Percentiles rank a stretch among this genome's conserved stretches.
phyloP scores from a whole-genome alignment of 31 red algal genomes.

The Asparagopsis taxiformis region DNA sequence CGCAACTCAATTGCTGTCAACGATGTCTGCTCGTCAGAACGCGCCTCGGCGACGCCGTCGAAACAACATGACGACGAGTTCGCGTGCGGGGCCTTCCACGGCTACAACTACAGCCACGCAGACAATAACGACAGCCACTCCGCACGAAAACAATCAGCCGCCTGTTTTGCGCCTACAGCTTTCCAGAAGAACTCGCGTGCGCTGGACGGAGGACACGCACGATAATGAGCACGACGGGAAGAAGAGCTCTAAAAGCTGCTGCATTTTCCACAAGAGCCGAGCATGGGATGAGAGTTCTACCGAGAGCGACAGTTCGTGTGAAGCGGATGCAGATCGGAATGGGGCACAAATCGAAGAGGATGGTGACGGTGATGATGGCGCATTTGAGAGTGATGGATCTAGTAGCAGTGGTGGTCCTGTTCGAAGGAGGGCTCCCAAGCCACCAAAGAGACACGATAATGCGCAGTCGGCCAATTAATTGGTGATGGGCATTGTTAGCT shows the following conservation, averaged over 20 bases:
- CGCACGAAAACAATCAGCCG: no score
- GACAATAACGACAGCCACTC: not conserved
- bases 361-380: not conserved
- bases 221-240: constrained; percentile 92
- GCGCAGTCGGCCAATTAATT: no score
- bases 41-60: no score
- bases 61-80: no score
- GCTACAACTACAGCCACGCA: not conserved
- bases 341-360: no score
- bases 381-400: not conserved
- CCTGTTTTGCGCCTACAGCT: constrained; percentile 19
- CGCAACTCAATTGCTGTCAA: no score
- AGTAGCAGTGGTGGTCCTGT: constrained; percentile 23
- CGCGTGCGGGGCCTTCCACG: no score
- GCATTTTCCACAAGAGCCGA: constrained; percentile 77
- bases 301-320: constrained; percentile 43
- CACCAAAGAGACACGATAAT: no score
- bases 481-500: no score
- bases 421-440: not conserved
- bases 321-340: not conserved
- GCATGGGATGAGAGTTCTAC: constrained; percentile 81
- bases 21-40: no score
- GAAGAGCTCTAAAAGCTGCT: constrained; percentile 86
- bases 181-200: constrained; percentile 37
- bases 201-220: constrained; percentile 83